These are phyloP conservation scores for Pleurotus giganteus DNA, from an alignment of 768 basidiomycete genomes.

Conservation along the genomic window DNA sequence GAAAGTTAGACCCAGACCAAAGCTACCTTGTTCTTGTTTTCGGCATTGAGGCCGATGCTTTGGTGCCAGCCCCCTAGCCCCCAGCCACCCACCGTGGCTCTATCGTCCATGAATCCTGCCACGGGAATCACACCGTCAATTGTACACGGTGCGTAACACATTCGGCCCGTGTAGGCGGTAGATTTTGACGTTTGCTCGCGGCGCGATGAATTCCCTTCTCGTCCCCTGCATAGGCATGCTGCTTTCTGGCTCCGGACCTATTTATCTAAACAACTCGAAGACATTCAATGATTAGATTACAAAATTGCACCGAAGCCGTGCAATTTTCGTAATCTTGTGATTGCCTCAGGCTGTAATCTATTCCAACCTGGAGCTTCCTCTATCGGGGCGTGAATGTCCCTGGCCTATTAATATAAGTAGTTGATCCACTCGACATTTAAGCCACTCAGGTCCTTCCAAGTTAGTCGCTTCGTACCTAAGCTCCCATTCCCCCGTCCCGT, in stretches of 20 bases:
- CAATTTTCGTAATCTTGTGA: slow-evolving; percentile 9
- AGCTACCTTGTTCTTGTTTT: neutral
- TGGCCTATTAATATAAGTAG: slow-evolving; percentile 1
- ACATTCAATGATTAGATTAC: neutral
- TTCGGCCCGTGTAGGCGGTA: neutral
- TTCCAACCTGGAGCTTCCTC: slow-evolving; percentile 7
- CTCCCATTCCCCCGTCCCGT: neutral
- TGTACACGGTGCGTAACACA: neutral
- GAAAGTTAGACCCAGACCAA: slow-evolving; percentile 1
- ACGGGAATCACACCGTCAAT: too few species aligned
- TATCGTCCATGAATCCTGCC: neutral
- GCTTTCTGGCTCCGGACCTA: slow-evolving; percentile 5
- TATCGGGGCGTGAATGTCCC: slow-evolving; percentile 3
- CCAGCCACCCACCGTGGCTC: neutral
- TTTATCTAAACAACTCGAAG: slow-evolving; percentile 2
- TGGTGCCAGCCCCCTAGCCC: neutral
- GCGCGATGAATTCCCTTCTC: neutral
- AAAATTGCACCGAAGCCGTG: neutral
- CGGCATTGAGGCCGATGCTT: slow-evolving; percentile 4
- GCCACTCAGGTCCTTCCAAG: slow-evolving; percentile 2
- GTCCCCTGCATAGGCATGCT: neutral
- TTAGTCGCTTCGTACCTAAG: neutral
- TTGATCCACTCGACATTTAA: neutral
- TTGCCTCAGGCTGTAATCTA: slow-evolving; percentile 6
- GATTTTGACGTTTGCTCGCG: neutral